Conservation (phyloP, 2,329 filamentous ascomycete species). For the Diaporthe capsici region DNA sequence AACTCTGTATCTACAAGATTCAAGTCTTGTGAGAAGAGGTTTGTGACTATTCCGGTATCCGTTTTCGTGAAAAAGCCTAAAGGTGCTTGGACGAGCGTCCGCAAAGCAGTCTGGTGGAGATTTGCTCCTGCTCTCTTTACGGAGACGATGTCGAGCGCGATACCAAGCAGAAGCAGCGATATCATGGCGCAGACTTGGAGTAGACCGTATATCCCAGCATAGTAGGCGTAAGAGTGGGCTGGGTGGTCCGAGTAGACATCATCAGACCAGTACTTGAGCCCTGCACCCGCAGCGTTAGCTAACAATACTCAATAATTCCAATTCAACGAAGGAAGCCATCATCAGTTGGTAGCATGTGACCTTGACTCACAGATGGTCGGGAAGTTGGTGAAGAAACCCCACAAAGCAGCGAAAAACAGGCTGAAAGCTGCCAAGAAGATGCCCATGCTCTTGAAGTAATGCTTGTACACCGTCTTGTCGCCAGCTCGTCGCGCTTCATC, state of each 20-base stretch:
- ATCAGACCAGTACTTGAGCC: conserved; percentile 51
- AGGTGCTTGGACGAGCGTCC: conserved; percentile 55
- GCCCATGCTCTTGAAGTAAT: conserved; percentile 52
- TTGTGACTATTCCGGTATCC: conserved; percentile 58
- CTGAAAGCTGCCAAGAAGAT: conserved; percentile 32
- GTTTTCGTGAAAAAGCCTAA: conserved; percentile 58
- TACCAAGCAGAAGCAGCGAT: conserved; percentile 42
- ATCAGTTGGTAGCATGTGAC: no score
- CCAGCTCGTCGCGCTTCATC: conserved; percentile 16
- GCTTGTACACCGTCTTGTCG: conserved; percentile 50
- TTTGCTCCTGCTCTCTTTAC: conserved; percentile 50
- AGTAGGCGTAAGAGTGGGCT: conserved; percentile 45
- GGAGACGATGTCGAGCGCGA: conserved; percentile 45
- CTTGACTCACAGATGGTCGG: conserved; percentile 51
- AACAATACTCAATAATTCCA: background rate
- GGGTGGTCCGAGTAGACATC: conserved; percentile 34
- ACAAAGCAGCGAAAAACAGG: conserved; percentile 45
- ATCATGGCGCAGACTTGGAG: conserved; percentile 43
- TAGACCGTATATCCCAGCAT: conserved; percentile 46
- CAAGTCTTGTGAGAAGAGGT: conserved; percentile 62
- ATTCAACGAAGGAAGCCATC: no score
- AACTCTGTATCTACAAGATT: conserved; percentile 57
- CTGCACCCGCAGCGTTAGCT: conserved; percentile 38
- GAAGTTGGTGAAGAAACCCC: conserved; percentile 49
- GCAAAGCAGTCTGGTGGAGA: conserved; percentile 52